Evolutionary conservation across 192 early-diverging fungal species (phyloP).

Genomic region (Rhizoclosmatium globosum): DNA sequence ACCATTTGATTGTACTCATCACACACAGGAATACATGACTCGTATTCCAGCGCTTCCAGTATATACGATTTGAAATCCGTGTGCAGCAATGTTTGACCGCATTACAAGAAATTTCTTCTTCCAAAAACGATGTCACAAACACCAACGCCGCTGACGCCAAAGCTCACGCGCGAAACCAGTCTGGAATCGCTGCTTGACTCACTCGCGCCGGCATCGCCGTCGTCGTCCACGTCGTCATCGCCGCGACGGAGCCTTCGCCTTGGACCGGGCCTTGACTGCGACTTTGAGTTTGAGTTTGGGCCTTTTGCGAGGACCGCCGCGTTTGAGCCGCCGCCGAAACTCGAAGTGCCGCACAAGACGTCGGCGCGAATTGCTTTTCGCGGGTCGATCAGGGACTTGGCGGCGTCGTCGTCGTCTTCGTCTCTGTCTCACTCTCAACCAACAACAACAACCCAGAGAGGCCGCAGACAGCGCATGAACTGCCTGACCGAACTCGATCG

Average conservation of each 20-base stretch:
- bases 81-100: not conserved
- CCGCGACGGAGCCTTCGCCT: not conserved
- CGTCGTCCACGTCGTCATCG: not conserved
- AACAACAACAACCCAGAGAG: not conserved
- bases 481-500: constrained; percentile 16
- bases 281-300: not conserved
- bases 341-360: no score
- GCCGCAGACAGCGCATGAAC: not conserved
- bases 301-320: not conserved
- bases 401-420: not conserved
- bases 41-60: not conserved
- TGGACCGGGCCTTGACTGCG: not conserved
- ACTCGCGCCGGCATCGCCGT: no score
- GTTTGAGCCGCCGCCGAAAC: no score
- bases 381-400: not conserved
- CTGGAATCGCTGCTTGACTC: no score
- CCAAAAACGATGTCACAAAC: not conserved
- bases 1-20: not conserved
- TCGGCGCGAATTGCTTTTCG: not conserved
- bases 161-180: not conserved
- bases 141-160: not conserved
- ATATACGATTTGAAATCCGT: not conserved
- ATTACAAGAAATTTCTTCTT: not conserved
- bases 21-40: not conserved
- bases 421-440: not conserved